phyloP scores from a whole-genome alignment of 208 protist species.

The Acanthamoeba lenticulata region DNA sequence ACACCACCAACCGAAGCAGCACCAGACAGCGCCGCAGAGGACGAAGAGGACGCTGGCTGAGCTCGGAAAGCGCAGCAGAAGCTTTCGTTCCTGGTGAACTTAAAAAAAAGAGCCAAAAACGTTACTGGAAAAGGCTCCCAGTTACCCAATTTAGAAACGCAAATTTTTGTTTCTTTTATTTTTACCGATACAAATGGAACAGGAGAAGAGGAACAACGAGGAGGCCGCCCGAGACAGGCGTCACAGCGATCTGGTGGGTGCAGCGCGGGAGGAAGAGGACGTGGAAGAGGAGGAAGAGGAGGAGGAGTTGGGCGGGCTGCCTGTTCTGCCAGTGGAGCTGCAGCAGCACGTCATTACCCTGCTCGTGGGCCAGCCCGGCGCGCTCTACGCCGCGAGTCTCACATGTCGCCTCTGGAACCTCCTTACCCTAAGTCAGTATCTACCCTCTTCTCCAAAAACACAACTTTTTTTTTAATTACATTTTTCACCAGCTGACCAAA shows the following conservation, averaged over 20 bases:
- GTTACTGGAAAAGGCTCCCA: no score
- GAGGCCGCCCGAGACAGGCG: no score
- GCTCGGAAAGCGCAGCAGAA: no score
- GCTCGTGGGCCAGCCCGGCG: slow-evolving; percentile 4
- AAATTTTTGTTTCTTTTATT: no score
- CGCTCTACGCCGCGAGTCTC: neutral
- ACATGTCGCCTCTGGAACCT: slow-evolving; percentile 11
- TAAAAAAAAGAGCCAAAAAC: no score
- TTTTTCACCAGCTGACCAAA: neutral
- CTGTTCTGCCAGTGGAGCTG: neutral
- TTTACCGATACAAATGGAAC: no score
- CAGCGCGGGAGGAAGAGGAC: no score
- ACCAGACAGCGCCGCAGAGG: neutral
- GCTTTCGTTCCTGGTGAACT: no score
- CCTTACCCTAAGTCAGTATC: neutral
- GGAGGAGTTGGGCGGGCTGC: neutral
- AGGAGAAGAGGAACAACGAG: no score
- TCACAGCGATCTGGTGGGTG: no score
- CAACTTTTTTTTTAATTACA: neutral
- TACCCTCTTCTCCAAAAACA: neutral
- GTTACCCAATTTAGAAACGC: no score
- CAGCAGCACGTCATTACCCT: neutral
- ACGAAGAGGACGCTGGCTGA: no score
- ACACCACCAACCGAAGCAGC: neutral
- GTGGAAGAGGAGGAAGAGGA: neutral